A percentile compares a stretch with the other conserved stretches of the same genome.
phyloP scores from a whole-genome alignment of 2,329 filamentous ascomycete genomes.

The Arthroderma sp. region DNA sequence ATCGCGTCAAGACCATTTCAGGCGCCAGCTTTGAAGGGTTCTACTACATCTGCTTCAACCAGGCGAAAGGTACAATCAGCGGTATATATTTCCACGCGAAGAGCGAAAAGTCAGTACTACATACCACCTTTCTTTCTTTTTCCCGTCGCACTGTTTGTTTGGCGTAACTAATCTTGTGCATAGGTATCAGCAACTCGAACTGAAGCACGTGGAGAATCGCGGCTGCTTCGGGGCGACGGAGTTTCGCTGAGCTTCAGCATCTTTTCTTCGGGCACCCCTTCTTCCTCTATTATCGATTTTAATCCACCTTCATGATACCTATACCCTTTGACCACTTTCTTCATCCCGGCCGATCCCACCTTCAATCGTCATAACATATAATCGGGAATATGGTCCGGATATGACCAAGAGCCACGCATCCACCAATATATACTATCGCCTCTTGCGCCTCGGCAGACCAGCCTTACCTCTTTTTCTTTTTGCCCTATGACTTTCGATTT shows the following conservation, averaged over 20 bases:
- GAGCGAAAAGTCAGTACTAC: slow-evolving; percentile 71
- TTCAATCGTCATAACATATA: too few relatives aligned
- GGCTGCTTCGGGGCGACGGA: slow-evolving; percentile 80
- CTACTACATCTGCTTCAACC: slow-evolving; percentile 98
- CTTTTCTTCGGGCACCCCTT: background rate
- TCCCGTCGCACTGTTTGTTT: background rate
- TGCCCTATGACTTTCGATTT: too few relatives aligned
- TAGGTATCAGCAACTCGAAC: slow-evolving; percentile 83
- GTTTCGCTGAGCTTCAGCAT: slow-evolving; percentile 48
- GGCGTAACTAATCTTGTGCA: slow-evolving; percentile 3
- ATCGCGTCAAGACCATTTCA: slow-evolving; percentile 76
- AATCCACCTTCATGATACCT: too few relatives aligned
- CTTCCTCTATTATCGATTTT: too few relatives aligned
- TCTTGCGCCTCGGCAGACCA: too few relatives aligned
- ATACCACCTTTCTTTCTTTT: background rate
- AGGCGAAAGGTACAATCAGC: slow-evolving; percentile 69
- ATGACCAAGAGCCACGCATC: too few relatives aligned
- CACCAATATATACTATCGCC: too few relatives aligned
- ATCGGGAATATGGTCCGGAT: too few relatives aligned
- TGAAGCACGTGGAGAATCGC: slow-evolving; percentile 73
- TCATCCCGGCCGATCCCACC: too few relatives aligned
- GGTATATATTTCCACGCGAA: slow-evolving; percentile 98
- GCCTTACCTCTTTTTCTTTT: too few relatives aligned
- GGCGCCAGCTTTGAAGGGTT: slow-evolving; percentile 97
- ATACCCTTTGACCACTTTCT: too few relatives aligned